phyloP scores from a whole-genome alignment of 1,284 basidiomycete genomes.

The Puccinia horiana region DNA sequence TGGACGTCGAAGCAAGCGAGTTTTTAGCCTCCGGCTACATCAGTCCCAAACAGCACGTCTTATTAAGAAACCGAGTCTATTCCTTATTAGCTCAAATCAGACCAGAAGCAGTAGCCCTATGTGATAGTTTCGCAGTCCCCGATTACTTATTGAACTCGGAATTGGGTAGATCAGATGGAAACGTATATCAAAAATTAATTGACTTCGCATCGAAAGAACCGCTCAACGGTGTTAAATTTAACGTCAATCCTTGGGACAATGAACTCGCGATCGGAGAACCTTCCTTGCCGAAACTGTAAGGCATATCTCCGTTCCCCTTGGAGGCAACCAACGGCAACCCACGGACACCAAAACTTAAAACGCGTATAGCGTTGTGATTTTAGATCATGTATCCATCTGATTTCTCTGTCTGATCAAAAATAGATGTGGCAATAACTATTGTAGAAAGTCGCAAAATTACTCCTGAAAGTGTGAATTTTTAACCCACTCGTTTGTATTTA shows the following conservation, averaged over 20 bases:
- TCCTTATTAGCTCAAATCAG: slow-evolving; percentile 58
- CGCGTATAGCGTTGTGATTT: too few species aligned
- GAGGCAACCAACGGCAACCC: neutral
- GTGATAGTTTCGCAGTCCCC: slow-evolving; percentile 58
- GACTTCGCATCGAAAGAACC: slow-evolving; percentile 54
- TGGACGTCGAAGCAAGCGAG: slow-evolving; percentile 57
- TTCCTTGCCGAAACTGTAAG: slow-evolving; percentile 27
- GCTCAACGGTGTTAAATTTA: slow-evolving; percentile 56
- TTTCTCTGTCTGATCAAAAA: too few species aligned
- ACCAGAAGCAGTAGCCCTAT: slow-evolving; percentile 57
- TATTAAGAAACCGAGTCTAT: slow-evolving; percentile 57
- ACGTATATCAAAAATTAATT: slow-evolving; percentile 57
- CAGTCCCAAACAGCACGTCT: slow-evolving; percentile 57
- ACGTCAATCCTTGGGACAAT: slow-evolving; percentile 54
- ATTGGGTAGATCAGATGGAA: slow-evolving; percentile 58
- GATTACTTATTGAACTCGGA: slow-evolving; percentile 59
- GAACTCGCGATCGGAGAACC: slow-evolving; percentile 43
- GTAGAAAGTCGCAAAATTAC: too few species aligned
- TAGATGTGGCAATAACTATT: too few species aligned
- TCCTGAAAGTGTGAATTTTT: too few species aligned
- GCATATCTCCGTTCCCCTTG: neutral
- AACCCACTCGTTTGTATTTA: too few species aligned
- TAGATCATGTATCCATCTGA: too few species aligned
- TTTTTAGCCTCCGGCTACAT: slow-evolving; percentile 60
- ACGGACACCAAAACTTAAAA: neutral